Evolutionary conservation across 108 stramenopile genomes (phyloP).

Genomic region (Conticribra guillardii): DNA sequence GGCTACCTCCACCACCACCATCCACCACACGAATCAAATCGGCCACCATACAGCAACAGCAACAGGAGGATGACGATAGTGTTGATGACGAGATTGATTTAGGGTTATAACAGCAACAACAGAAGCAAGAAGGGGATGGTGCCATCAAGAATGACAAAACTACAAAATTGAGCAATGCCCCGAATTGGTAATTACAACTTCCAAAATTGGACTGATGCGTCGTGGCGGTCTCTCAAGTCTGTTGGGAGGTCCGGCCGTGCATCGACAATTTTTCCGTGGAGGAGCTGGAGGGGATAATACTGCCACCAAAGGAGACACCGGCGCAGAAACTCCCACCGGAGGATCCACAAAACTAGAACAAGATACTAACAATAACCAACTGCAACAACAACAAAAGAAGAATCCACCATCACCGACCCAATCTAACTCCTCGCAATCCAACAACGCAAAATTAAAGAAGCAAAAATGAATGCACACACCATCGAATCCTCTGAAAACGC

Average conservation of each 20-base stretch:
- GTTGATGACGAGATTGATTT: too few relatives aligned
- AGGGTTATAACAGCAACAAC: conserved; percentile 30
- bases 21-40: conserved; percentile 31
- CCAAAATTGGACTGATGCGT: conserved; percentile 86
- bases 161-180: too few relatives aligned
- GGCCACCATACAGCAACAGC: conserved; percentile 11
- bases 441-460: conserved; percentile 81
- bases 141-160: conserved; percentile 47
- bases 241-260: conserved; percentile 38
- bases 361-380: too few relatives aligned
- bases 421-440: conserved; percentile 75
- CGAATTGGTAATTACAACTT: conserved; percentile 74
- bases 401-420: conserved; percentile 78
- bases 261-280: too few relatives aligned
- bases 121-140: conserved; percentile 7
- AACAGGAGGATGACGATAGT: not conserved
- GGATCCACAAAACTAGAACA: conserved; percentile 21
- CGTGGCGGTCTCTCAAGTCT: conserved; percentile 55
- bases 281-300: conserved; percentile 56
- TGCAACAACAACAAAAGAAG: too few relatives aligned
- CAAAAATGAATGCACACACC: conserved; percentile 64
- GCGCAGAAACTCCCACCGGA: conserved; percentile 16
- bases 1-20: too few relatives aligned
- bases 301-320: conserved; percentile 6
- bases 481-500: conserved; percentile 89